phyloP scores from a whole-genome alignment of 192 early-diverging fungal species.

The Podila clonocystis region DNA sequence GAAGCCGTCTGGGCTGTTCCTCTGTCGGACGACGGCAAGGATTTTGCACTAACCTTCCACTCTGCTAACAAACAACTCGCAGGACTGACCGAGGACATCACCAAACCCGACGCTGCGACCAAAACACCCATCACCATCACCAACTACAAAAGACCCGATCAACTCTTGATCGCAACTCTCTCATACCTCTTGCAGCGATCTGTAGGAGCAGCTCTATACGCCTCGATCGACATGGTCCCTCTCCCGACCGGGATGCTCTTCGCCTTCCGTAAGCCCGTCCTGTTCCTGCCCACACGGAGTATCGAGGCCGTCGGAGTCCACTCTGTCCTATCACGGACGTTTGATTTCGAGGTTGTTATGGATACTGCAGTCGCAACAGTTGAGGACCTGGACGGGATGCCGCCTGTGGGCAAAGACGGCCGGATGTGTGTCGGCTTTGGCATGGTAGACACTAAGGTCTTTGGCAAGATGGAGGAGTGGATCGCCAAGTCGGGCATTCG shows the following conservation, averaged over 20 bases:
- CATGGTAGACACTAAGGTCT: conserved; percentile 47
- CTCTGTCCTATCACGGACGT: conserved; percentile 34
- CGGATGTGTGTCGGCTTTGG: conserved; percentile 14
- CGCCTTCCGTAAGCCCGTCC: conserved; percentile 44
- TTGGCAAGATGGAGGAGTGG: conserved; percentile 44
- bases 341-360: conserved; percentile 50
- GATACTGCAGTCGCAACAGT: neutral
- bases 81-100: conserved; percentile 20
- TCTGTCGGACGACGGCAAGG: conserved; percentile 37
- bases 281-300: conserved; percentile 13
- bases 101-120: neutral
- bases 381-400: conserved; percentile 17
- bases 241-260: conserved; percentile 39
- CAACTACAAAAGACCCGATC: conserved; percentile 30
- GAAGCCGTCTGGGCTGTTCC: conserved; percentile 45
- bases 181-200: conserved; percentile 12
- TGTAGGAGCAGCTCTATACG: neutral
- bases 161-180: conserved; percentile 15
- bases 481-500: conserved; percentile 45
- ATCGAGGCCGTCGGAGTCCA: conserved; percentile 36
- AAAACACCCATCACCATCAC: conserved; percentile 10
- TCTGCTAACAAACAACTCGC: conserved; percentile 9
- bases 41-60: conserved; percentile 19
- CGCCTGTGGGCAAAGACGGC: neutral
- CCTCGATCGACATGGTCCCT: conserved; percentile 9